phyloP scores from a whole-genome alignment of 176 grass and related monocot species.

The Eleusine coracana region DNA sequence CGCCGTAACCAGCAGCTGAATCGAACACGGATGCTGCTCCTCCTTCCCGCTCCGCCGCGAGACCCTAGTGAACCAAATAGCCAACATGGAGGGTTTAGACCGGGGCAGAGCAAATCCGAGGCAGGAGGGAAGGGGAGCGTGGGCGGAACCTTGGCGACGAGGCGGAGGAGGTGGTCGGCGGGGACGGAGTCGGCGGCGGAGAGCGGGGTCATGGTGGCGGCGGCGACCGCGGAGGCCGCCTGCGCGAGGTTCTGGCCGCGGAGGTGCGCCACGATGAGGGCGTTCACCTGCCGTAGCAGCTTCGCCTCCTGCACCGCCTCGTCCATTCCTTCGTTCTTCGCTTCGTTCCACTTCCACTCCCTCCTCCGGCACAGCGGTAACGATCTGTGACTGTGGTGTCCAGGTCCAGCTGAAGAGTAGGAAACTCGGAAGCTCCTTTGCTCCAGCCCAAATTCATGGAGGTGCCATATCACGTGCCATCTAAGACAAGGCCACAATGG shows the following conservation, averaged over 20 bases:
- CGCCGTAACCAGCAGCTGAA: slow-evolving; percentile 37
- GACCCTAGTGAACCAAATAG: slow-evolving; percentile 62
- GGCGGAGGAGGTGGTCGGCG: slow-evolving; percentile 62
- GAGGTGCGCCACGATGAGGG: slow-evolving; percentile 80
- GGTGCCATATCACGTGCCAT: too few relatives aligned
- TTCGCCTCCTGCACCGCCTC: slow-evolving; percentile 84
- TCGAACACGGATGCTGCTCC: slow-evolving; percentile 53
- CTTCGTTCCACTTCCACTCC: not conserved
- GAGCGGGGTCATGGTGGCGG: slow-evolving; percentile 88
- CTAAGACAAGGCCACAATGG: not conserved
- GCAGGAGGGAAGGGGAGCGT: not conserved
- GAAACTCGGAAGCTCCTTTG: not conserved
- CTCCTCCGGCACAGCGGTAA: not conserved
- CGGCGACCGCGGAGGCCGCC: slow-evolving; percentile 71
- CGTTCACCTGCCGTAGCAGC: slow-evolving; percentile 83
- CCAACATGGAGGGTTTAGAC: slow-evolving; percentile 11
- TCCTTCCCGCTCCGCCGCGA: slow-evolving; percentile 75
- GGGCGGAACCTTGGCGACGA: slow-evolving; percentile 77
- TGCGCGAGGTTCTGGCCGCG: slow-evolving; percentile 78
- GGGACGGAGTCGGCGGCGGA: slow-evolving; percentile 43
- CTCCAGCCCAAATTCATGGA: not conserved
- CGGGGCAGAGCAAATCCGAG: slow-evolving; percentile 15
- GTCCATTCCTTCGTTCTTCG: slow-evolving; percentile 45
- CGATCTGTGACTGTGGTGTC: not conserved
- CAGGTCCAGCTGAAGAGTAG: not conserved